A percentile compares a stretch with the other conserved stretches of the same genome.
These are phyloP conservation scores for Rusavskia elegans DNA, from an alignment of 495 filamentous ascomycete genomes.

Conservation along the genomic window DNA sequence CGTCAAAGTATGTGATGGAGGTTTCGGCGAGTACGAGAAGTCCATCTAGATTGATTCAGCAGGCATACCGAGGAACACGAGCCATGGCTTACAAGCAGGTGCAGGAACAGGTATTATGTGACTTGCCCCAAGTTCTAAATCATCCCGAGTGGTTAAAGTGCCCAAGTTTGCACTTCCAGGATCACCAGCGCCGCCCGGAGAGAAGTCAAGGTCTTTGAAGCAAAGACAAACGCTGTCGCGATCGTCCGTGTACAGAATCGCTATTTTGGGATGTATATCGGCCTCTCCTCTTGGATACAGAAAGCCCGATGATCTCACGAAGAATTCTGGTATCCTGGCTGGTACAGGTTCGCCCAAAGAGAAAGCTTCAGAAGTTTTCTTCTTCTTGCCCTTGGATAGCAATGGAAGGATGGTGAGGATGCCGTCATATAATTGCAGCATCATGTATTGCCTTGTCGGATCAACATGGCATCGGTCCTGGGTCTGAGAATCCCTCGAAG, in stretches of 20 bases:
- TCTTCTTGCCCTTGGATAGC: slow-evolving; percentile 43
- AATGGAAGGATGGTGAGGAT: slow-evolving; percentile 64
- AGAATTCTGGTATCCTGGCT: slow-evolving; percentile 70
- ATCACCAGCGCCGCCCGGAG: slow-evolving; percentile 26
- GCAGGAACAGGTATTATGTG: slow-evolving; percentile 72
- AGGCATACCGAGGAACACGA: not conserved
- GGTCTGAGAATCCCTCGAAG: slow-evolving; percentile 61
- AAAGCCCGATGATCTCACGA: slow-evolving; percentile 69
- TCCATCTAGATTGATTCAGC: slow-evolving; percentile 36
- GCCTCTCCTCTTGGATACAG: slow-evolving; percentile 43
- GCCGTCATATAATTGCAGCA: slow-evolving; percentile 77
- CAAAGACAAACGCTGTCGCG: slow-evolving; percentile 46
- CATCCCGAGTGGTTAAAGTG: slow-evolving; percentile 33
- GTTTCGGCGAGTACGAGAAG: slow-evolving; percentile 77
- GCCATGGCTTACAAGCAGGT: slow-evolving; percentile 30
- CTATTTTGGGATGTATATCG: slow-evolving; percentile 55
- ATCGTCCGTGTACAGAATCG: slow-evolving; percentile 67
- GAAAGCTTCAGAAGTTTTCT: slow-evolving; percentile 24
- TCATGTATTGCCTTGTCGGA: slow-evolving; percentile 66
- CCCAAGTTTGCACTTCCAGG: slow-evolving; percentile 34
- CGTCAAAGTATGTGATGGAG: slow-evolving; percentile 65
- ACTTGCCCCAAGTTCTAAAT: slow-evolving; percentile 56
- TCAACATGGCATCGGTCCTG: slow-evolving; percentile 68
- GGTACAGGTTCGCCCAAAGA: slow-evolving; percentile 53
- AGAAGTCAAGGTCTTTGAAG: slow-evolving; percentile 38